Evolutionary conservation across 495 filamentous ascomycete species (phyloP).

Genomic region (Aspergillus sclerotiicarbonarius): DNA sequence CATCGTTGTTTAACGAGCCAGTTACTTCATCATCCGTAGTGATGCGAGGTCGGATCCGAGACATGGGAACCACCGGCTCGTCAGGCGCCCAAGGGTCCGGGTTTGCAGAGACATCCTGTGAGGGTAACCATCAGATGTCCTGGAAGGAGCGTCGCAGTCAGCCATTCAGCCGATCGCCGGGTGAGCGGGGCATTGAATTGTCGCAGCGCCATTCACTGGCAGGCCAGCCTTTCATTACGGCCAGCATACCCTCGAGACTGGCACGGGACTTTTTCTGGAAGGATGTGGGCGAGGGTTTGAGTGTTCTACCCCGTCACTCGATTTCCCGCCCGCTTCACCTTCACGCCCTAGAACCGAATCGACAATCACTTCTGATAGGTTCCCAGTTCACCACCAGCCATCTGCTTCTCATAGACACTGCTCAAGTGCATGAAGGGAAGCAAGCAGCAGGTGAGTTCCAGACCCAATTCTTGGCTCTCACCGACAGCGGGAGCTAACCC

Average conservation of each 20-base stretch:
- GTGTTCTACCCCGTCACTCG: not conserved
- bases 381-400: not conserved
- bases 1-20: not conserved
- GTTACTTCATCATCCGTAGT: not conserved
- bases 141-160: too few species aligned
- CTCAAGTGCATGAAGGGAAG: not conserved
- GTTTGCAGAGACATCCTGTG: too few species aligned
- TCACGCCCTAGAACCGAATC: not conserved
- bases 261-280: not conserved
- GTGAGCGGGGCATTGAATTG: not conserved
- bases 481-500: not conserved
- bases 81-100: not conserved
- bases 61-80: not conserved
- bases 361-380: not conserved
- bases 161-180: too few species aligned
- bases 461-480: not conserved
- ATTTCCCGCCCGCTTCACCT: not conserved
- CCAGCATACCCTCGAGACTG: not conserved
- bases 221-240: not conserved
- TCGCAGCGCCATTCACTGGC: not conserved
- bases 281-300: not conserved
- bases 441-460: not conserved
- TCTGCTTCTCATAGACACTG: not conserved
- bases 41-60: not conserved
- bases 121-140: too few species aligned